Evolutionary conservation across 2,329 filamentous ascomycete species (phyloP).

Genomic region (Tolypocladium tundrense): DNA sequence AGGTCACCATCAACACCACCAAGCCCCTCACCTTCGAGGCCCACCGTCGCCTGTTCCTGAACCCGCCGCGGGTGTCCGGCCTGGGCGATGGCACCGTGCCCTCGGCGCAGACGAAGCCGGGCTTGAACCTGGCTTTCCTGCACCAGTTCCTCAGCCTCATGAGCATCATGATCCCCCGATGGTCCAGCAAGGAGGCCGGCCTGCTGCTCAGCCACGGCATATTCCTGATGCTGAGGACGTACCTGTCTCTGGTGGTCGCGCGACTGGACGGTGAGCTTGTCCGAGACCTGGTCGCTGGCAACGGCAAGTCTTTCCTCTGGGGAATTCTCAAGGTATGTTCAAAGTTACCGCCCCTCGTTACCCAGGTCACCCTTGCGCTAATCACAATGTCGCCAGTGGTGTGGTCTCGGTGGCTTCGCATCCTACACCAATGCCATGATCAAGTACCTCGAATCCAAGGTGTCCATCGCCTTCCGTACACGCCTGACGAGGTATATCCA

Average conservation of each 20-base stretch:
- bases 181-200: conserved; percentile 92
- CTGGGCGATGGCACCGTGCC: conserved; percentile 68
- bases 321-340: conserved; percentile 66
- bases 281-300: conserved; percentile 87
- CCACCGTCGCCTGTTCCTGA: conserved; percentile 83
- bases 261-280: conserved; percentile 93
- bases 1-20: conserved; percentile 82
- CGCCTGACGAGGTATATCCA: conserved; percentile 93
- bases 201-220: conserved; percentile 78
- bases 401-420: conserved; percentile 82
- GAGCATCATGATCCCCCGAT: conserved; percentile 95
- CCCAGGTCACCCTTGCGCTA: not conserved
- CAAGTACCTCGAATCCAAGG: conserved; percentile 95
- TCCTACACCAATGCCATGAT: conserved; percentile 99
- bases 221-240: conserved; percentile 86
- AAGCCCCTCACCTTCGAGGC: conserved; percentile 94
- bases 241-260: conserved; percentile 86
- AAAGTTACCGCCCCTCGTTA: not conserved
- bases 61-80: conserved; percentile 75
- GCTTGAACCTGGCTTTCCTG: conserved; percentile 87
- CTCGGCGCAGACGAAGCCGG: conserved; percentile 82
- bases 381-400: conserved; percentile 50
- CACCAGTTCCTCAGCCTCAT: conserved; percentile 94
- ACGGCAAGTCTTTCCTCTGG: conserved; percentile 78
- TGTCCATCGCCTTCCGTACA: conserved; percentile 95